These are phyloP conservation scores for Exserohilum turcica DNA, from an alignment of 2,329 filamentous ascomycete species.

Conservation along the genomic window DNA sequence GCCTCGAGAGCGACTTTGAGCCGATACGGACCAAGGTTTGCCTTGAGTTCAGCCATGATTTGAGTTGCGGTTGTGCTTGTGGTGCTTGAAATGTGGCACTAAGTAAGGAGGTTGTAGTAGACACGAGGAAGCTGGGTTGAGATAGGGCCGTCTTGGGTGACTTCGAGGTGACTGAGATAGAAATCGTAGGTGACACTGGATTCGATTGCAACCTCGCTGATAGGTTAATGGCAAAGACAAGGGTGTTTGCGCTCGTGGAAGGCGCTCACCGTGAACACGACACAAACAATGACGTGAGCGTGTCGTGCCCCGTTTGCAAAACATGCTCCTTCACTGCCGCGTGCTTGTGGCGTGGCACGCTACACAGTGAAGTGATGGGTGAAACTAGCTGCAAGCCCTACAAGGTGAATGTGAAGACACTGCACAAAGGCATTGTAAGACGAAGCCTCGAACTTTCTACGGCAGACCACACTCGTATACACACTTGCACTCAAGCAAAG, in stretches of 20 bases:
- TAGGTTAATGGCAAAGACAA: not conserved
- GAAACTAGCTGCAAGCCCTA: not conserved
- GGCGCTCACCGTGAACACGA: slow-evolving; percentile 11
- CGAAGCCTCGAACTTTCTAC: not conserved
- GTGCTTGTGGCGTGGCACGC: not conserved
- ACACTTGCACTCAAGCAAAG: not conserved
- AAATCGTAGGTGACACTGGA: not conserved
- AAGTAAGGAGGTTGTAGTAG: not conserved
- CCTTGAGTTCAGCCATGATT: slow-evolving; percentile 22
- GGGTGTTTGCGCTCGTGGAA: slow-evolving; percentile 16
- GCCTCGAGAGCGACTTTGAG: slow-evolving; percentile 15
- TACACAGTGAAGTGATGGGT: not conserved
- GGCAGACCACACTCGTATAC: not conserved
- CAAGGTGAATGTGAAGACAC: not conserved
- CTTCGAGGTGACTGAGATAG: not conserved
- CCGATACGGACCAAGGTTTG: slow-evolving; percentile 17
- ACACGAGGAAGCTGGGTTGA: not conserved
- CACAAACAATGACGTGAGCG: slow-evolving; percentile 7
- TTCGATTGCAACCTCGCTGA: not conserved
- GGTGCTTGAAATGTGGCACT: not conserved
- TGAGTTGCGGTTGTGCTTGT: not conserved
- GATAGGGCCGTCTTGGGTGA: not conserved
- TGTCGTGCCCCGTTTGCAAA: not conserved
- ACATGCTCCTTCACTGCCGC: not conserved
- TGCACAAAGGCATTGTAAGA: not conserved